Conservation (phyloP, 202 grass and related monocot genomes). For the Panicum hallii region DNA sequence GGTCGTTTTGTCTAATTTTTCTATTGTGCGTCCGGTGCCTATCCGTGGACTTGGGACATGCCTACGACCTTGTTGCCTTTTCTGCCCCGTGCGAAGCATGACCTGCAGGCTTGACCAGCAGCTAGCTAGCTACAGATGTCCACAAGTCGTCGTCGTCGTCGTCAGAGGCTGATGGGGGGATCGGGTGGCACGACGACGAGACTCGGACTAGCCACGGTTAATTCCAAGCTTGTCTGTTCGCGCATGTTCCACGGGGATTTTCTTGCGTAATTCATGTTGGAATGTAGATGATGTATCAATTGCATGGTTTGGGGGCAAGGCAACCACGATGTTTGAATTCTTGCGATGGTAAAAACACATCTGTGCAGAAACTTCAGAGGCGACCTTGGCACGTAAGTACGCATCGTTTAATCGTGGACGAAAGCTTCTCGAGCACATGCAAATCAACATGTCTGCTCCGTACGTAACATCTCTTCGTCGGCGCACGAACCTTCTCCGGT, state of each 20-base stretch:
- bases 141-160: not conserved
- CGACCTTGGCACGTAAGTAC: not conserved
- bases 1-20: not conserved
- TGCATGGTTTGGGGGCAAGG: too few species aligned
- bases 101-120: not conserved
- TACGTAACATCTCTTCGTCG: not conserved
- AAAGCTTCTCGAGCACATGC: not conserved
- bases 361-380: not conserved
- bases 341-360: not conserved
- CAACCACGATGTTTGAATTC: too few species aligned
- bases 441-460: not conserved
- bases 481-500: not conserved
- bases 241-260: too few species aligned
- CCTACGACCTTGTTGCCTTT: not conserved
- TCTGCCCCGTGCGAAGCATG: slow-evolving; percentile 19
- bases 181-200: not conserved
- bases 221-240: too few species aligned
- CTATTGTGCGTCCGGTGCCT: not conserved
- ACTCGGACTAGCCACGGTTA: not conserved
- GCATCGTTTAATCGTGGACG: not conserved
- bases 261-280: too few species aligned
- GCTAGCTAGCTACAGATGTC: not conserved
- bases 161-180: not conserved
- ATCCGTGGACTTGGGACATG: not conserved
- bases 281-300: too few species aligned